Base-by-base conservation (phyloP, 179 eudicot genomes). In the Corrigiola litoralis region DNA sequence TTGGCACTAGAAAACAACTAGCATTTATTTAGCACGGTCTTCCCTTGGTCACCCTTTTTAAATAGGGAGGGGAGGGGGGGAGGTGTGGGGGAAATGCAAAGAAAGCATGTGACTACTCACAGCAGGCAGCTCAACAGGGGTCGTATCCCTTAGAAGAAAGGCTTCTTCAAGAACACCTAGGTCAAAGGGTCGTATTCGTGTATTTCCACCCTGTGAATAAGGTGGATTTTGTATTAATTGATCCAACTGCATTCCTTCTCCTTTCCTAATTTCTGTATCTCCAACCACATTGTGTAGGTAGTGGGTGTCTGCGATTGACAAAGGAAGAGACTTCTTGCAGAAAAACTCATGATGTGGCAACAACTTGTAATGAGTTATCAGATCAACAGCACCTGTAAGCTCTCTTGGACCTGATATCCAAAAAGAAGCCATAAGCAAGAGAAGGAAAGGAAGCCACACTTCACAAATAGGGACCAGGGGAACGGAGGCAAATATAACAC, bases 211-310 rank as follows among this genome's bases (percentile, higher is more conserved):
- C 70, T 77, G 82, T 9, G 85, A 72, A 70, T 71, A 75, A n/a
- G 97, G 77, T 6, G 77, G 75, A 71, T 84, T 78, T 64, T 85
- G 80, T 66, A 82, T 71, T 49, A 88, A 82, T 81, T 95, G 90
- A 79, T 81, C 88, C 80, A 95, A 75, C 70, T 95, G 95, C 97
- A 95, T 95, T 72, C 96, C 96, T 68, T 88, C 95, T 21, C 97
- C 97, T 72, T 91, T 95, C 74, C 95, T 82, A 31, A 95, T 86
- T 74, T 95, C 96, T 61, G 87, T 75, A 72, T 91, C 97, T 70
- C 99, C 99, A 63, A 86, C 95, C 72, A 91, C 96, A 82, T 85
- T 88, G 78, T 88, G 95, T 69, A 95, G 97, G 74, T 95, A 95
- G 76, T 85, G 96, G 58, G 99, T 77, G 72, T 95, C 99, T 21